Percentiles rank a stretch among this genome's conserved stretches.
Evolutionary conservation across 1,139 yeast genomes (phyloP).

Genomic region (Suhomyces choctaworum): DNA sequence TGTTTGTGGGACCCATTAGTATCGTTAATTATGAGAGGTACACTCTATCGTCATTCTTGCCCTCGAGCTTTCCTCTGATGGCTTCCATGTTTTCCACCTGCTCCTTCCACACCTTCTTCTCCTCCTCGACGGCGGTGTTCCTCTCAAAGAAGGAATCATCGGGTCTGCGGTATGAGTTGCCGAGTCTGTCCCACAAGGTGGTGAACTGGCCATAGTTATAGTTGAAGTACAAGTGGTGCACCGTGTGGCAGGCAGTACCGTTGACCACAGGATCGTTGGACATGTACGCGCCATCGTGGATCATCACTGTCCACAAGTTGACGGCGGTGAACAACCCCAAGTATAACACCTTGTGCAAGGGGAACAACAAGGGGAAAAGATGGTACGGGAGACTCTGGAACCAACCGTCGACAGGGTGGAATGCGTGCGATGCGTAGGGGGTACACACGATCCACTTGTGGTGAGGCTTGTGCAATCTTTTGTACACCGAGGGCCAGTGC

Average conservation of each 20-base stretch:
- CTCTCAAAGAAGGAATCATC: constrained; percentile 82
- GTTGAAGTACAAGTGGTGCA: constrained; percentile 94
- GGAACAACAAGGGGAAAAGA: constrained; percentile 85
- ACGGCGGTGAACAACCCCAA: constrained; percentile 81
- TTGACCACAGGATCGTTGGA: constrained; percentile 91
- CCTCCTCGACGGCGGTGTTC: constrained; percentile 44
- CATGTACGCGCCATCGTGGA: constrained; percentile 95
- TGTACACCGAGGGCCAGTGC: constrained; percentile 90
- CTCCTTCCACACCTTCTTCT: constrained; percentile 63
- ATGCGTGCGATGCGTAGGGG: constrained; percentile 97
- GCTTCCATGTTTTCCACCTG: constrained; percentile 79
- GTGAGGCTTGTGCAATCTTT: constrained; percentile 91
- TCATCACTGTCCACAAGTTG: constrained; percentile 97
- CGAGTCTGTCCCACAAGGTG: constrained; percentile 95
- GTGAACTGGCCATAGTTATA: constrained; percentile 98
- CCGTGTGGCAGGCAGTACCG: constrained; percentile 98
- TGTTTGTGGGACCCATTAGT: too few relatives aligned
- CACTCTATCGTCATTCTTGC: constrained; percentile 57
- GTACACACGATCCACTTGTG: constrained; percentile 99
- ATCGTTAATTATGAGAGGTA: constrained; percentile 23
- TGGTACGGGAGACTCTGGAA: constrained; percentile 92
- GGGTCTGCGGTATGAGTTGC: constrained; percentile 90
- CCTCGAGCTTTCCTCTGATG: constrained; percentile 79
- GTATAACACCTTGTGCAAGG: constrained; percentile 84
- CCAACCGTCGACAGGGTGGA: constrained; percentile 98